Evolutionary conservation across 352 stramenopile genomes (phyloP).

Genomic region (Phytophthora tentaculata): DNA sequence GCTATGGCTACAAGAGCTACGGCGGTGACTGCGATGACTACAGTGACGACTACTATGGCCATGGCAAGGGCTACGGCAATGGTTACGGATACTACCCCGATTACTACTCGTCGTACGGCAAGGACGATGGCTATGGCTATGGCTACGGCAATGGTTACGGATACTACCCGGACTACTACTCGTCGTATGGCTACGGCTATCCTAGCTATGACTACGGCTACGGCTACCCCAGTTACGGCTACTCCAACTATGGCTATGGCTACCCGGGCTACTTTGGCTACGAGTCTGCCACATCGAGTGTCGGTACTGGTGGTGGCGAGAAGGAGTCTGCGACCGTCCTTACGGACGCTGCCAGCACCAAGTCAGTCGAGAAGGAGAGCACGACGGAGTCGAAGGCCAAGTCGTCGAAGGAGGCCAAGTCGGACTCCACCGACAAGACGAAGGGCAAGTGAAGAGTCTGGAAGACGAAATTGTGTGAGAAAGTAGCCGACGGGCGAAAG

Average conservation of each 20-base stretch:
- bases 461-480: neutral
- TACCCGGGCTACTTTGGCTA: slow-evolving; percentile 6
- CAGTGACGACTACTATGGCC: slow-evolving; percentile 1
- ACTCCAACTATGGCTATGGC: neutral
- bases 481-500: neutral
- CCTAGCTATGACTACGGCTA: neutral
- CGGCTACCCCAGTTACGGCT: too few species aligned
- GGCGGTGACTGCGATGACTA: neutral
- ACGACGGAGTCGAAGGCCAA: neutral
- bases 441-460: slow-evolving; percentile 5
- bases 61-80: neutral
- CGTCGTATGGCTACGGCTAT: neutral
- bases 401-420: neutral
- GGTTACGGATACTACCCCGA: neutral
- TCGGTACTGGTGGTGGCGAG: neutral
- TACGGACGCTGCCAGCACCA: neutral
- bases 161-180: neutral
- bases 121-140: neutral
- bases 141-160: neutral
- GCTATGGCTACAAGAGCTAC: neutral
- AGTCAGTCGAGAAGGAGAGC: neutral
- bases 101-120: slow-evolving; percentile 1
- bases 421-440: neutral
- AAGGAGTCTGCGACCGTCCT: slow-evolving; percentile 2
- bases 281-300: neutral